Conservation (phyloP, 768 basidiomycete species). For the Basidioascus undulatus region DNA sequence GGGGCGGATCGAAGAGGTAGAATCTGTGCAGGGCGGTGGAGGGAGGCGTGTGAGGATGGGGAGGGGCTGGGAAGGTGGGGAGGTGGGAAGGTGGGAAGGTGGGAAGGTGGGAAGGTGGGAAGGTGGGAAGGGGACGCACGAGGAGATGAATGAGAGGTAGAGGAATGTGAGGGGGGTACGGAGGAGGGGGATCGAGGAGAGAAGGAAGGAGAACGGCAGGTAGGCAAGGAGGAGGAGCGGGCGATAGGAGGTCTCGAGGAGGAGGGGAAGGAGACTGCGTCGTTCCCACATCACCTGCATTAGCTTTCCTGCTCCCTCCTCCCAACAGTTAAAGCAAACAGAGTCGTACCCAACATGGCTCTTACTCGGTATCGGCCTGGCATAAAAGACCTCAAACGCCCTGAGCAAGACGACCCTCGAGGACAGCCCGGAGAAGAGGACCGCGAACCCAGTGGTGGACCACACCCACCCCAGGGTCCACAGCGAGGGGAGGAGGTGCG, state of each 20-base stretch:
- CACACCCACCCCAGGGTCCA: slow-evolving; percentile 31
- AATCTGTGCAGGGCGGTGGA: background rate
- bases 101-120: background rate
- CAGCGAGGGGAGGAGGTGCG: slow-evolving; percentile 47
- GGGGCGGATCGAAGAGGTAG: slow-evolving; percentile 20
- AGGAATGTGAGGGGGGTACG: slow-evolving; percentile 38
- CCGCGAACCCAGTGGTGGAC: too few relatives aligned
- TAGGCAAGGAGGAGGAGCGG: slow-evolving; percentile 61
- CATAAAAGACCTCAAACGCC: too few relatives aligned
- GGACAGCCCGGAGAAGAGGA: too few relatives aligned
- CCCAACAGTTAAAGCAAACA: background rate
- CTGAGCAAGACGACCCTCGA: too few relatives aligned
- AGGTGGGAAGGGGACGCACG: slow-evolving; percentile 33
- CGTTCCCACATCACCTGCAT: slow-evolving; percentile 26
- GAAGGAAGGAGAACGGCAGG: slow-evolving; percentile 36
- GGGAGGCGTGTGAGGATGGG: background rate
- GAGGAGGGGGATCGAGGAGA: slow-evolving; percentile 37
- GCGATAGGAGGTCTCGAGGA: slow-evolving; percentile 61
- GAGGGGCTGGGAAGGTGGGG: background rate
- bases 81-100: too few relatives aligned
- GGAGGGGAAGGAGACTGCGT: slow-evolving; percentile 32
- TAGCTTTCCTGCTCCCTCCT: background rate
- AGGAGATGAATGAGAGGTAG: slow-evolving; percentile 66
- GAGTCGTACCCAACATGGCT: slow-evolving; percentile 23
- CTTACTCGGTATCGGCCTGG: too few relatives aligned